Evolutionary conservation across 2,329 filamentous ascomycete genomes (phyloP).

Genomic region (Emergomyces orientalis): DNA sequence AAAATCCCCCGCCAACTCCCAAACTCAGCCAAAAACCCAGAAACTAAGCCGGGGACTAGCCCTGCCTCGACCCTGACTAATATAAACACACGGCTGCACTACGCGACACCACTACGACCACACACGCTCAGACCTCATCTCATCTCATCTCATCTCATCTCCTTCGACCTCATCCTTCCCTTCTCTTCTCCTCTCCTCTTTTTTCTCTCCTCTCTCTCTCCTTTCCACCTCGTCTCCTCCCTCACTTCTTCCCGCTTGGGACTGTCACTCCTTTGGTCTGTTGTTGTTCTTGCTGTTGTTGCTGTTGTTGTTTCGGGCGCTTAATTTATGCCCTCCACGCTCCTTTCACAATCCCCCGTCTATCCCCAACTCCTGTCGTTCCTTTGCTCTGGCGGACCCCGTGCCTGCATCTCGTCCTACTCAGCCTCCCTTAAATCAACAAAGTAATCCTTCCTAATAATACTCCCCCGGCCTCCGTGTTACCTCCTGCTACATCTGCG

Average conservation of each 20-base stretch:
- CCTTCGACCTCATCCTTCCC: not conserved
- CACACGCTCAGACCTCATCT: not conserved
- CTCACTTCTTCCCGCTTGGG: slow-evolving; percentile 15
- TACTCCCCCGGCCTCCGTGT: not conserved
- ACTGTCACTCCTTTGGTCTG: slow-evolving; percentile 22
- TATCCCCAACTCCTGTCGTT: slow-evolving; percentile 10
- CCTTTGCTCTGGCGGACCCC: slow-evolving; percentile 6
- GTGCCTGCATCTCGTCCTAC: not conserved
- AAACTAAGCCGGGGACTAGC: too few species aligned
- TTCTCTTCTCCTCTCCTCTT: not conserved
- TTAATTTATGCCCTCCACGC: not conserved
- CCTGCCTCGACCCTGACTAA: too few species aligned
- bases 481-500: not conserved
- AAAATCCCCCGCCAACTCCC: too few species aligned
- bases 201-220: not conserved
- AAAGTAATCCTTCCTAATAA: too few species aligned
- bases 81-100: too few species aligned
- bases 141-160: not conserved
- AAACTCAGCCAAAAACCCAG: too few species aligned
- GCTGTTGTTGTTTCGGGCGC: not conserved
- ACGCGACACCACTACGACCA: too few species aligned
- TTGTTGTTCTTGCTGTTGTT: not conserved
- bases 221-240: slow-evolving; percentile 10
- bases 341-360: not conserved
- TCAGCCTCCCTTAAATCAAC: not conserved